phyloP scores from a whole-genome alignment of 78 protist genomes.

The Anaeramoeba flamelloides region DNA sequence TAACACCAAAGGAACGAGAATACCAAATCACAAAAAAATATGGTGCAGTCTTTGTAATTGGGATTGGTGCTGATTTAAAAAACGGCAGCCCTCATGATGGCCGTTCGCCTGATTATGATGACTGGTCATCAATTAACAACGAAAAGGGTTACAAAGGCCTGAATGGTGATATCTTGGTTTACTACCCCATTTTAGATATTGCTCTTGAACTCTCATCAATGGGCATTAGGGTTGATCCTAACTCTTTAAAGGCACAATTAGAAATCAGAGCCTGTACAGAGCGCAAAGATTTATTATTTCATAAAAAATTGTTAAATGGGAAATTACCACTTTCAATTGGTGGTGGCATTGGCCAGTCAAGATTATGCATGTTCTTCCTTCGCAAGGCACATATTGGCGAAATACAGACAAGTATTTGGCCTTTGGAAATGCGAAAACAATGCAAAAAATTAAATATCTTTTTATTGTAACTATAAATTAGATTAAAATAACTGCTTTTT shows the following conservation, averaged over 20 bases:
- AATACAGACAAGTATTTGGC: constrained; percentile 1
- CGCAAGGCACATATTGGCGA: constrained; percentile 12
- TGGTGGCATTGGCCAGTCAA: constrained; percentile 19
- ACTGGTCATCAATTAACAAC: constrained; percentile 3
- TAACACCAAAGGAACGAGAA: constrained; percentile 18
- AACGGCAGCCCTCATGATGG: constrained; percentile 6
- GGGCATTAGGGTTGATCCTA: constrained; percentile 17
- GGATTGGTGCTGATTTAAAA: constrained; percentile 4
- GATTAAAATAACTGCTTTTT: too few relatives aligned
- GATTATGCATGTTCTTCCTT: constrained; percentile 14
- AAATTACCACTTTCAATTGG: constrained; percentile 14
- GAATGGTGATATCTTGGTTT: constrained; percentile 15
- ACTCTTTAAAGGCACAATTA: constrained; percentile 2
- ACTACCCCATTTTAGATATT: too few relatives aligned
- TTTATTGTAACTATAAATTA: too few relatives aligned
- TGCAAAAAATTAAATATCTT: neutral
- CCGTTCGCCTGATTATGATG: constrained; percentile 13
- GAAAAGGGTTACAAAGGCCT: constrained; percentile 1
- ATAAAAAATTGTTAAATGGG: constrained; percentile 1
- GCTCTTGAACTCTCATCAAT: constrained; percentile 16
- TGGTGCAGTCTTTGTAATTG: constrained; percentile 17
- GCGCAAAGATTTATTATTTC: neutral
- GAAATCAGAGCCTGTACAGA: neutral
- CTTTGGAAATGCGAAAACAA: neutral
- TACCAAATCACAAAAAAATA: constrained; percentile 4